Evolutionary conservation across 2,329 filamentous ascomycete genomes (phyloP).

Genomic region (Trichophyton benhamiae): DNA sequence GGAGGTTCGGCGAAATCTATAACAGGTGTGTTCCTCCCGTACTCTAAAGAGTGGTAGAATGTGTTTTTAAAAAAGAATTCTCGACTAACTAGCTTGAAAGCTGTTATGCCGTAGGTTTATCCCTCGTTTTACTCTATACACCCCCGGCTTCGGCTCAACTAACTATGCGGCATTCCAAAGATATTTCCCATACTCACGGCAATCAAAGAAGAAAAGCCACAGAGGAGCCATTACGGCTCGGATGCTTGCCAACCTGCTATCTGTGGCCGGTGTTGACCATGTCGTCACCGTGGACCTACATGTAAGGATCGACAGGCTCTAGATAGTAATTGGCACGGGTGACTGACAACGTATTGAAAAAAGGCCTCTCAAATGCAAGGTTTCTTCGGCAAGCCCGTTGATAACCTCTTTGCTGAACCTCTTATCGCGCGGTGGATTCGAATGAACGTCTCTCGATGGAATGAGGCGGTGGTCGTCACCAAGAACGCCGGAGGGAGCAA

Average conservation of each 20-base stretch:
- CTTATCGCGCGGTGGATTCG: conserved; percentile 93
- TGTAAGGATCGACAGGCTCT: conserved; percentile 32
- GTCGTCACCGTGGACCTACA: conserved; percentile 96
- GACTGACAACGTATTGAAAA: background rate
- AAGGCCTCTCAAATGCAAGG: conserved; percentile 94
- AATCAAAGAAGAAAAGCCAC: conserved; percentile 98
- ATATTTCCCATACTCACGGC: conserved; percentile 98
- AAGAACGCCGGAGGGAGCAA: conserved; percentile 98
- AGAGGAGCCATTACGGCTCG: conserved; percentile 90
- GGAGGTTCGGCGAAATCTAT: conserved; percentile 93
- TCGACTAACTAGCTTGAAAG: conserved; percentile 20
- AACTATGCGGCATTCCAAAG: conserved; percentile 19
- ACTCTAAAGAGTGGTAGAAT: background rate
- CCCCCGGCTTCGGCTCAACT: no score
- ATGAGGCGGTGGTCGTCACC: conserved; percentile 82
- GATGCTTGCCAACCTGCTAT: conserved; percentile 90
- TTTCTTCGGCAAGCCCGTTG: conserved; percentile 94
- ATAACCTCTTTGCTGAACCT: conserved; percentile 93
- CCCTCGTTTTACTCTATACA: background rate
- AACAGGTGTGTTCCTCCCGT: conserved; percentile 53
- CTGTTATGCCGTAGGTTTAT: conserved; percentile 37
- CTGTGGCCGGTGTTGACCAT: conserved; percentile 90
- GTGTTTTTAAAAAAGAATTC: background rate
- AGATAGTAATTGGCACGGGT: background rate
- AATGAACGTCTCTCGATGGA: conserved; percentile 76